Evolutionary conservation across 2,329 filamentous ascomycete genomes (phyloP), one percentile per base, ranked within the genome.

Genomic region (Colletotrichum trifolii): DNA sequence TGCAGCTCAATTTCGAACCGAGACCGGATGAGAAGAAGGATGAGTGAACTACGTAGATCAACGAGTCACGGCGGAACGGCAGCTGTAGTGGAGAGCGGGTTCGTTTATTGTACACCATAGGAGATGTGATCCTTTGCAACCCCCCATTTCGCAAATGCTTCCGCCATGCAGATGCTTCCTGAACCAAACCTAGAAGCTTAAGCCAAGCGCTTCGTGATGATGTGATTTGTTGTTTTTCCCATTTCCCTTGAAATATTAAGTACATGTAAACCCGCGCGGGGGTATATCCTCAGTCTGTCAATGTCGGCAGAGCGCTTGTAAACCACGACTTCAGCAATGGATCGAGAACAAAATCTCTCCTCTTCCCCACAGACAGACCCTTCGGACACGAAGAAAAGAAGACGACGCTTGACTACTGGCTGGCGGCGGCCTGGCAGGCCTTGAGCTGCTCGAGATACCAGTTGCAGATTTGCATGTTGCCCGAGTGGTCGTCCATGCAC

Each of bases 391-490:
- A 40, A 40, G 6, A 9, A 9, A 40, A 13, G 38, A 9, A 40
- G 36, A 17, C 39, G 12, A 10, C 33, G 60, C 67, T 76, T 88
- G 25, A 93, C 82, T 93, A 92, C 72, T 83, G 88, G 79, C 84
- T 88, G 60, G 92, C 90, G 72, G 92, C 91, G 69, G 87, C 82
- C 84, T 95, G 92, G 85, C 92, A 95, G 61, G 92, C 91, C 86
- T 94, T 95, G 80, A 99, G 85, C 87, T 99, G 95, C 79, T 99
- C 96, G 73, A 99, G 83, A 80, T 99, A 99, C 94, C 95, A 99
- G 71, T 92, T 91, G 83, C 96, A 99, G 76, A 97, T 96, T 76
- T 91, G 90, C 91, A 99, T 89, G 82, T 96, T 94, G 72, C 96
- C 96, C 76, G 89, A 84, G 80, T 99, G 91, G 76, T 98, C 92